These are phyloP conservation scores for Cryphonectria nitschkei DNA, from an alignment of 2,329 filamentous ascomycete species.

Conservation along the genomic window DNA sequence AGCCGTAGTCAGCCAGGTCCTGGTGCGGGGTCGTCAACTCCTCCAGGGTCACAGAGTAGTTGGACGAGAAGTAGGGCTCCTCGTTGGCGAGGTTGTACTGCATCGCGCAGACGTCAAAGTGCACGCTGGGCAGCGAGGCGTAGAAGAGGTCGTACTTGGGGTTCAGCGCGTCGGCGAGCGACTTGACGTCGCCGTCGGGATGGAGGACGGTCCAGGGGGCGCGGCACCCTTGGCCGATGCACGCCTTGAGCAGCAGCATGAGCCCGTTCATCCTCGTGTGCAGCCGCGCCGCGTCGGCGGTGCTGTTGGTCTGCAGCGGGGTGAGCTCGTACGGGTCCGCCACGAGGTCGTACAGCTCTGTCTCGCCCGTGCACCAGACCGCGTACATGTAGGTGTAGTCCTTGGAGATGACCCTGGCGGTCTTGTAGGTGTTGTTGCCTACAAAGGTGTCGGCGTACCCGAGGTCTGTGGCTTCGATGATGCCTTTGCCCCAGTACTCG, in stretches of 20 bases:
- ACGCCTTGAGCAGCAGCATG: constrained; percentile 64
- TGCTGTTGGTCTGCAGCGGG: constrained; percentile 45
- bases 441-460: constrained; percentile 30
- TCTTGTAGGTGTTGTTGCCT: constrained; percentile 64
- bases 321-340: constrained; percentile 57
- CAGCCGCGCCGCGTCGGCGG: constrained; percentile 40
- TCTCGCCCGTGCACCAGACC: constrained; percentile 70
- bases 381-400: constrained; percentile 67
- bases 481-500: constrained; percentile 58
- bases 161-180: constrained; percentile 54
- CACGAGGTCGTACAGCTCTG: constrained; percentile 67
- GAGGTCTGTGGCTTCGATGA: constrained; percentile 45
- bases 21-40: constrained; percentile 26
- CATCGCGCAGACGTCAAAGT: constrained; percentile 20
- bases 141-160: constrained; percentile 58
- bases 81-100: constrained; percentile 28
- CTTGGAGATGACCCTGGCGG: constrained; percentile 55
- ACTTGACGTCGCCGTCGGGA: constrained; percentile 54
- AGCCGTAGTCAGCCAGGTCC: constrained; percentile 24
- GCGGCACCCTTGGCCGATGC: constrained; percentile 56
- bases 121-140: constrained; percentile 26
- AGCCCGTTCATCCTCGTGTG: constrained; percentile 60
- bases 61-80: constrained; percentile 27
- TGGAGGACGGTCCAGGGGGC: constrained; percentile 63
- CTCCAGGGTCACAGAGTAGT: constrained; percentile 24